Evolutionary conservation across 768 basidiomycete genomes (phyloP).

Genomic region (Lentinus brumalis): DNA sequence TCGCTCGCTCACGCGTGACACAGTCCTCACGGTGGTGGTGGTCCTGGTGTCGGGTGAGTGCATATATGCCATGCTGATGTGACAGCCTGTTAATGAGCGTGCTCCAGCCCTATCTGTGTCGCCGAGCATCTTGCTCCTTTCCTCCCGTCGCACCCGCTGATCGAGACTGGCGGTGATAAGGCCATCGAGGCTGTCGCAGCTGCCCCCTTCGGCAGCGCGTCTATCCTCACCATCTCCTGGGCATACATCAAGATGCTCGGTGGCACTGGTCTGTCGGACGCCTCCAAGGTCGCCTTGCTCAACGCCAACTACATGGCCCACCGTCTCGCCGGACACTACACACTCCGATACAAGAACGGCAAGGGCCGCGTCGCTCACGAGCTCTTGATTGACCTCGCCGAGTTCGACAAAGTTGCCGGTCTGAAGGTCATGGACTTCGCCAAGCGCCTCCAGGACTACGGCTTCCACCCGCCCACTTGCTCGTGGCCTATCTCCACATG

Average conservation of each 20-base stretch:
- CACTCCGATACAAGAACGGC: constrained; percentile 83
- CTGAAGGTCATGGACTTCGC: constrained; percentile 96
- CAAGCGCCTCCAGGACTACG: constrained; percentile 93
- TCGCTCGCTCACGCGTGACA: neutral
- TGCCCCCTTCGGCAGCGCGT: constrained; percentile 93
- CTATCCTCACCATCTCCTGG: constrained; percentile 96
- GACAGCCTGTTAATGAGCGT: neutral
- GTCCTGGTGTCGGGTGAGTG: constrained; percentile 88
- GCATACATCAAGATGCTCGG: constrained; percentile 99
- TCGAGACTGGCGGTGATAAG: constrained; percentile 63
- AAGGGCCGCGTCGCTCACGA: constrained; percentile 96
- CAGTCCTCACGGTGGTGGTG: constrained; percentile 96
- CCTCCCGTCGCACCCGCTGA: constrained; percentile 84
- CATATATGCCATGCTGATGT: neutral
- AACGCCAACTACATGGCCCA: constrained; percentile 98
- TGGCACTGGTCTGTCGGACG: constrained; percentile 81
- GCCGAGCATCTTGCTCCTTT: constrained; percentile 93
- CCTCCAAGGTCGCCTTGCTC: constrained; percentile 85
- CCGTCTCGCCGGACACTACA: constrained; percentile 83
- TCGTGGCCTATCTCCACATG: constrained; percentile 98
- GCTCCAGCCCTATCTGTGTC: constrained; percentile 79
- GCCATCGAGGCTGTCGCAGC: constrained; percentile 89
- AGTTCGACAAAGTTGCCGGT: constrained; percentile 89
- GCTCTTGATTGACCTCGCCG: constrained; percentile 90
- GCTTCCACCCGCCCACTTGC: constrained; percentile 96